Base-by-base conservation (phyloP, 441 rosid genomes). In the Viola pubescens region DNA sequence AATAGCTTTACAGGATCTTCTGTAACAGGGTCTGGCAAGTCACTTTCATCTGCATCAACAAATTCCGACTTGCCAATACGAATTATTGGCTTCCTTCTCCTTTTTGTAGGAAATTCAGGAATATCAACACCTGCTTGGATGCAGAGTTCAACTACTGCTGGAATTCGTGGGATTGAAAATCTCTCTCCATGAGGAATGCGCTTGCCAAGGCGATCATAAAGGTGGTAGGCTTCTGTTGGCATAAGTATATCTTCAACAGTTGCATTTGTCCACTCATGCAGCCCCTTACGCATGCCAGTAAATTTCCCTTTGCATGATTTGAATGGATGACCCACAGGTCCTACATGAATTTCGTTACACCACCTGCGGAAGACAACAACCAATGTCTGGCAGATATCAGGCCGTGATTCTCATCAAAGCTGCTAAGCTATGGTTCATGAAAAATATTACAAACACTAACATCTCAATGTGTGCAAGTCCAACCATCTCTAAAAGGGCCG, bases 321-420 rank as follows among this genome's bases (percentile, higher is more conserved):
- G 82, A 92, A 92, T 13, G 96, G 90, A 78, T 89, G 98, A 19
- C 92, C 97, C 16, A 54, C 77, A 47, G 82, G 82, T 72, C 98
- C 98, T 60, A 92, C 98, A 37, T 89, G 97, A 67, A 92, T 84
- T 77, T 92, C 98, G 67, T 71, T 73, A 55, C 98, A 92, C 81
- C 79, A 87, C 61, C 97, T 92, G 83, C 70, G 69, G 57, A 73
- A 51, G 48, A 50, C 5, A 38, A 52, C 14, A 8, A 34, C 12
- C 54, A 12, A 40, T 9, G 34, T n/a, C 8, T 7, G 34, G 41
- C 26, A 16, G 26, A 62, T 11, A 39, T 14, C 5, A 53, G 48
- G 19, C 10, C n/a, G 39, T 19, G 48, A 16, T 3, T 9, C 2
- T 13, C 44, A 6, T 6, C 2, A 37, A 37, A 41, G 34, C 37